Evolutionary conservation across 2,329 filamentous ascomycete genomes (phyloP), one percentile per base, ranked within the genome.

Genomic region (Diplodia sapinea): DNA sequence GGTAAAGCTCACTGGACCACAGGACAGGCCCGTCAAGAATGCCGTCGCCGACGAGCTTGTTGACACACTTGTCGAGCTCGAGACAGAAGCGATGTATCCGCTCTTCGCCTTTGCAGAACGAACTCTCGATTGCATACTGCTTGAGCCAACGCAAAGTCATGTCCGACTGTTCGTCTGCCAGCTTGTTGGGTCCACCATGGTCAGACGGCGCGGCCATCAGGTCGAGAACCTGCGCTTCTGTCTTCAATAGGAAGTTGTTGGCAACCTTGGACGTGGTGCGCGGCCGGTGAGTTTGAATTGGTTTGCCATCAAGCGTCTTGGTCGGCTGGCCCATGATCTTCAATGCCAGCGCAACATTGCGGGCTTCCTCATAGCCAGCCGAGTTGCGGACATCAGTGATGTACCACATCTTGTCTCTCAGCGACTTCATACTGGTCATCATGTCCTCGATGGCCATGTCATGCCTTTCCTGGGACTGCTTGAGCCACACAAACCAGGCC

Each of bases 331-430:
- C 91, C 95, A 99, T 98, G 8, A 91, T 93, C 78, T 95, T 96
- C 61, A 99, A 82, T 4, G 94, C 95, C 69, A 91, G 86, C 6
- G 93, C 92, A 56, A 98, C 90, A 71, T 94, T 92, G 68, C 90
- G 89, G 49, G 92, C 93, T 72, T 96, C 91, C 69, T 95, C 92
- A 74, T 97, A 98, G 11, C 89, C 88, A 59, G 89, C 91, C 4
- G 95, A 97, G 73, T 94, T 94, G 70, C 92, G 90, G 33, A 98
- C 94, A 77, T 97, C 93, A 1, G 92, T 94, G 69, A 95, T 91
- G 77, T 96, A 99, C 95, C 95, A 99, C 92, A 98, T 97, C 83
- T 98, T 98, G 77, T 97, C 92, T 51, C 95, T 88, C 49, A 97
- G 84, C 26, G 90, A 89, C 68, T 89, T 87, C 47, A 95, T 84